A percentile compares a stretch with the other conserved stretches of the same genome.
These are phyloP conservation scores for Geranium rotundifolium DNA, from an alignment of 345 rosid genomes.

Conservation along the genomic window DNA sequence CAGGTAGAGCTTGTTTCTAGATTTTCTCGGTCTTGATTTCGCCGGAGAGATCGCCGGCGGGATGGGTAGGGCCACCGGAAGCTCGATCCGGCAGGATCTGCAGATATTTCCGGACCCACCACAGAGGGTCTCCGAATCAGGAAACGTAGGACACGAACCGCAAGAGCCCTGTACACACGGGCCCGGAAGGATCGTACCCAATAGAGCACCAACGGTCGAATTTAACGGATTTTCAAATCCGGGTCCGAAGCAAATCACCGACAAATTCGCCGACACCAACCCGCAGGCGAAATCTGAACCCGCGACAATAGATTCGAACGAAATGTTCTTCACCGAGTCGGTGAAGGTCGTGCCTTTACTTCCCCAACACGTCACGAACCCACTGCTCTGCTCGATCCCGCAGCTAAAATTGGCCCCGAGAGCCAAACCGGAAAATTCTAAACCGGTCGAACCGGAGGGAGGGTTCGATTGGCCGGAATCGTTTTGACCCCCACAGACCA, in stretches of 20 bases:
- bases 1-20: constrained; percentile 21
- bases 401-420: constrained; percentile 36
- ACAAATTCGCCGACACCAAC: constrained; percentile 31
- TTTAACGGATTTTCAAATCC: constrained; percentile 27
- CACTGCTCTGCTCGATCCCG: constrained; percentile 26
- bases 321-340: constrained; percentile 8
- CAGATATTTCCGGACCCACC: constrained; percentile 44
- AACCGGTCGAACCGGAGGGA: constrained; percentile 26
- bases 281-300: constrained; percentile 44
- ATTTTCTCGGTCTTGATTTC: constrained; percentile 1
- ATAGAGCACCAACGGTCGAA: constrained; percentile 10
- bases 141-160: constrained; percentile 29
- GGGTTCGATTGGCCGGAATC: constrained; percentile 24
- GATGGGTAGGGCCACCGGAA: constrained; percentile 35
- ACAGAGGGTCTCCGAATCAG: constrained; percentile 34
- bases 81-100: constrained; percentile 33
- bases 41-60: constrained; percentile 14
- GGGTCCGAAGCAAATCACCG: constrained; percentile 40
- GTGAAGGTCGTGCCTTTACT: constrained; percentile 8
- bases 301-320: constrained; percentile 38
- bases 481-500: constrained; percentile 39
- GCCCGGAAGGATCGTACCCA: constrained; percentile 41
- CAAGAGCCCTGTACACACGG: constrained; percentile 43
- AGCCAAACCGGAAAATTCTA: constrained; percentile 33
- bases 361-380: constrained; percentile 48